A percentile compares a stretch with the other conserved stretches of the same genome.
Conservation (phyloP, 768 basidiomycete genomes). For the Russula ochroleuca region DNA sequence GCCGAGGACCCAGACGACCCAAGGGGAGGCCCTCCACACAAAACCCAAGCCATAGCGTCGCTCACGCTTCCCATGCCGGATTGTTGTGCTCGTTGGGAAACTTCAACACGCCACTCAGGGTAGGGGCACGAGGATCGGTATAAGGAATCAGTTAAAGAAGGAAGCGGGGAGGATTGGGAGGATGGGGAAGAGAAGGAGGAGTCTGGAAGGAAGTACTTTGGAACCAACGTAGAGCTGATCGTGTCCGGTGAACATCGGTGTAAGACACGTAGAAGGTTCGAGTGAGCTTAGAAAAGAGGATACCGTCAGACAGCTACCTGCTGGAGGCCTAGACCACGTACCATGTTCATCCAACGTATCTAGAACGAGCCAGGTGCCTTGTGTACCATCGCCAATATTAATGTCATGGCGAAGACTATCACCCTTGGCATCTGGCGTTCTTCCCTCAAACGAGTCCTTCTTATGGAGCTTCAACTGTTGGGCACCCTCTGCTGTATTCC, state of each 20-base stretch:
- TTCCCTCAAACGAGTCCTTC: conserved; percentile 14
- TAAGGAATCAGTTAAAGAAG: background rate
- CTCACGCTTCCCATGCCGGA: conserved; percentile 28
- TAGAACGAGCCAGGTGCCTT: conserved; percentile 27
- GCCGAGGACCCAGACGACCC: background rate
- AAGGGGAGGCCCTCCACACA: conserved; percentile 14
- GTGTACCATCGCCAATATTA: conserved; percentile 18
- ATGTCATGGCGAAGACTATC: conserved; percentile 17
- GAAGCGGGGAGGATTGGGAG: background rate
- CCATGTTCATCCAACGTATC: conserved; percentile 24
- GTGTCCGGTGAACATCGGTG: conserved; percentile 24
- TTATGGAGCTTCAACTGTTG: background rate
- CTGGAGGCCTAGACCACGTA: conserved; percentile 1
- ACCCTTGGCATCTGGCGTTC: conserved; percentile 1
- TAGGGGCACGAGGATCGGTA: conserved; percentile 22
- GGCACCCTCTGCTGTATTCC: conserved; percentile 1
- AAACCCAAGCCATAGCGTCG: conserved; percentile 21
- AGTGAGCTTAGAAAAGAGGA: conserved; percentile 3
- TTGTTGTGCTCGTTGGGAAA: conserved; percentile 26
- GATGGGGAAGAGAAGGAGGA: conserved; percentile 10
- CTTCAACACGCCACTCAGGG: conserved; percentile 31
- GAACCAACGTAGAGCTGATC: conserved; percentile 22
- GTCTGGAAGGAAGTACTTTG: conserved; percentile 9
- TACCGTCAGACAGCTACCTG: background rate
- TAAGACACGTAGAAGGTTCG: conserved; percentile 26